Evolutionary conservation across 2,329 filamentous ascomycete species (phyloP).

Genomic region (Xylaria sp.): DNA sequence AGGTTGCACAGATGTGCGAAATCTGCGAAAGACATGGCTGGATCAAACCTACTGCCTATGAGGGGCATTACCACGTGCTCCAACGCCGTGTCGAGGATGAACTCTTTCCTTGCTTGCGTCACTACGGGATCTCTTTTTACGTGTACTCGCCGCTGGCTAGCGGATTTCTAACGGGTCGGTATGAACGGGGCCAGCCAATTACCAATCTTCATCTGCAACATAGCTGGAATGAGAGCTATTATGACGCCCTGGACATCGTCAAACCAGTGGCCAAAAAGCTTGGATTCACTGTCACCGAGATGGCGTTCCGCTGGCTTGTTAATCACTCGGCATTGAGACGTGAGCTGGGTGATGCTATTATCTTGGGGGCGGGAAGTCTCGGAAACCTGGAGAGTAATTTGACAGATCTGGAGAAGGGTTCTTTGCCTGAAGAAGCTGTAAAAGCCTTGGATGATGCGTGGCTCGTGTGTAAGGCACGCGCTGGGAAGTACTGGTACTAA

Average conservation of each 20-base stretch:
- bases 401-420: slow-evolving; percentile 52
- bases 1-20: slow-evolving; percentile 57
- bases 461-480: slow-evolving; percentile 22
- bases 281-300: slow-evolving; percentile 53
- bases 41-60: slow-evolving; percentile 58
- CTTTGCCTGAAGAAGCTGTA: slow-evolving; percentile 49
- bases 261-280: slow-evolving; percentile 48
- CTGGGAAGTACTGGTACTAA: slow-evolving; percentile 17
- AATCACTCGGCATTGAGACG: slow-evolving; percentile 51
- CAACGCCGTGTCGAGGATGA: slow-evolving; percentile 55
- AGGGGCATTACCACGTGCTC: slow-evolving; percentile 61
- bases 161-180: slow-evolving; percentile 33
- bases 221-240: slow-evolving; percentile 29
- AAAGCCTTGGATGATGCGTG: slow-evolving; percentile 30
- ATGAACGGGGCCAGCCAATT: slow-evolving; percentile 18
- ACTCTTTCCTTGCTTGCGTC: slow-evolving; percentile 56
- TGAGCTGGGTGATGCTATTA: slow-evolving; percentile 51
- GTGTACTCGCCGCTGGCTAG: slow-evolving; percentile 52
- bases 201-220: slow-evolving; percentile 22
- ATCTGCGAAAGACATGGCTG: slow-evolving; percentile 57
- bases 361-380: slow-evolving; percentile 52
- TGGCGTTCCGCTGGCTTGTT: slow-evolving; percentile 55
- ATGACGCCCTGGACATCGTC: slow-evolving; percentile 42
- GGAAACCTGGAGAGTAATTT: slow-evolving; percentile 53
- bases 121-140: slow-evolving; percentile 57